Conservation (phyloP, 257 asterid species). For the Penstemon davidsonii region DNA sequence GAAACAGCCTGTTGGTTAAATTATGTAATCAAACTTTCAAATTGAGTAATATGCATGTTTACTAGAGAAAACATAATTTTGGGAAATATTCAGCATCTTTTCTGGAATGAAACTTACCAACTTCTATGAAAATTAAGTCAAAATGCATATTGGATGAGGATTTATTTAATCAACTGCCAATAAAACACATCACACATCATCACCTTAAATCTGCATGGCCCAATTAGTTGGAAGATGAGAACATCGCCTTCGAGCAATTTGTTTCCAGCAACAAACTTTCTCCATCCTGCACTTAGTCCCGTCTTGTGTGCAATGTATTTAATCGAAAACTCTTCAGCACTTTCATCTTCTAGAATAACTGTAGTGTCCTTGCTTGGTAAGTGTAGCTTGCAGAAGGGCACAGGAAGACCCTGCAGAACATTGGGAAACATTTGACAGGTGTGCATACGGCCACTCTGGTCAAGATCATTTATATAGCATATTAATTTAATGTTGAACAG, state of each 20-base stretch:
- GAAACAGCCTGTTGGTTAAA: no score
- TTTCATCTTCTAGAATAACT: slow-evolving; percentile 48
- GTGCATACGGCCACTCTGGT: slow-evolving; percentile 1
- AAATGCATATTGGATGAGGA: background rate
- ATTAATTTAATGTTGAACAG: background rate
- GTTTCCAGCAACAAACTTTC: slow-evolving; percentile 56
- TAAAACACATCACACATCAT: slow-evolving; percentile 16
- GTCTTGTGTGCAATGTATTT: slow-evolving; percentile 57
- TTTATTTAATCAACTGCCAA: slow-evolving; percentile 5
- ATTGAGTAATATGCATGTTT: background rate
- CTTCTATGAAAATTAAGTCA: background rate
- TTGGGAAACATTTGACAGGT: background rate
- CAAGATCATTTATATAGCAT: background rate
- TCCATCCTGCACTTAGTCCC: slow-evolving; percentile 73
- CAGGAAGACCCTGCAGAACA: slow-evolving; percentile 50
- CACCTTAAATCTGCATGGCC: slow-evolving; percentile 53
- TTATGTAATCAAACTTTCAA: no score
- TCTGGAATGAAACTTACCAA: slow-evolving; percentile 1
- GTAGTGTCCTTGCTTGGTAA: slow-evolving; percentile 46
- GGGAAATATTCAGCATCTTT: background rate
- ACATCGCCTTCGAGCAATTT: slow-evolving; percentile 64
- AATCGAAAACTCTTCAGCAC: slow-evolving; percentile 45
- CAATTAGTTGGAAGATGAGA: slow-evolving; percentile 49
- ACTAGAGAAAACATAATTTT: background rate
- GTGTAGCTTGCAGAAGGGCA: slow-evolving; percentile 52